These are phyloP conservation scores for Laburnicola sp. DNA, from an alignment of 2,329 filamentous ascomycete species.

Conservation along the genomic window DNA sequence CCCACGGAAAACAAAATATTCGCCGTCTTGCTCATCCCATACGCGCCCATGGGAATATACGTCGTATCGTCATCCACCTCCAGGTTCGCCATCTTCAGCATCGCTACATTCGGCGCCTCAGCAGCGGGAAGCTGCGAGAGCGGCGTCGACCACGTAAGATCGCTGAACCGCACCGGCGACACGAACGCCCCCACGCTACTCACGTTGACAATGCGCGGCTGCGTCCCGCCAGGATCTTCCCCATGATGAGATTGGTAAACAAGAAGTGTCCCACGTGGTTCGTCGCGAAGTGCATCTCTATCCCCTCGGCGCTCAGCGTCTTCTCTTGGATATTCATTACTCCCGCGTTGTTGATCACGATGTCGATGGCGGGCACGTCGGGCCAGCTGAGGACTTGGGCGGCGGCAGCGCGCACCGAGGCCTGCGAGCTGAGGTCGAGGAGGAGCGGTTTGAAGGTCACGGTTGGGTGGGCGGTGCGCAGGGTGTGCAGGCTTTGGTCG, in stretches of 20 bases:
- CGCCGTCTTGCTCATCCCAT: conserved; percentile 20
- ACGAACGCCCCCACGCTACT: conserved; percentile 8
- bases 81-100: background rate
- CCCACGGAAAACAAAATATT: conserved; percentile 11
- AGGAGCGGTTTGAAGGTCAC: too few relatives aligned
- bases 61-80: background rate
- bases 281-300: conserved; percentile 50
- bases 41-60: conserved; percentile 12
- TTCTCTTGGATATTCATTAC: conserved; percentile 5
- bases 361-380: conserved; percentile 35
- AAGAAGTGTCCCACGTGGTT: conserved; percentile 52
- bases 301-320: conserved; percentile 42
- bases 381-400: conserved; percentile 12
- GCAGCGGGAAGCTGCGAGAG: background rate
- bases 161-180: conserved; percentile 4
- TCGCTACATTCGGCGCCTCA: background rate
- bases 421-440: too few relatives aligned
- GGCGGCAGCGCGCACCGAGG: too few relatives aligned
- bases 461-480: conserved; percentile 17
- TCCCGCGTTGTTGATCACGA: conserved; percentile 45
- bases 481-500: conserved; percentile 35
- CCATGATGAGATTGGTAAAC: conserved; percentile 46
- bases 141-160: background rate
- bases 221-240: conserved; percentile 39
- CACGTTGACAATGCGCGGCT: conserved; percentile 7